Percentiles rank a stretch among this genome's conserved stretches.
These are phyloP conservation scores for Chernovozyma sophiae-reginae DNA, from an alignment of 1,139 yeast species.

Conservation along the genomic window DNA sequence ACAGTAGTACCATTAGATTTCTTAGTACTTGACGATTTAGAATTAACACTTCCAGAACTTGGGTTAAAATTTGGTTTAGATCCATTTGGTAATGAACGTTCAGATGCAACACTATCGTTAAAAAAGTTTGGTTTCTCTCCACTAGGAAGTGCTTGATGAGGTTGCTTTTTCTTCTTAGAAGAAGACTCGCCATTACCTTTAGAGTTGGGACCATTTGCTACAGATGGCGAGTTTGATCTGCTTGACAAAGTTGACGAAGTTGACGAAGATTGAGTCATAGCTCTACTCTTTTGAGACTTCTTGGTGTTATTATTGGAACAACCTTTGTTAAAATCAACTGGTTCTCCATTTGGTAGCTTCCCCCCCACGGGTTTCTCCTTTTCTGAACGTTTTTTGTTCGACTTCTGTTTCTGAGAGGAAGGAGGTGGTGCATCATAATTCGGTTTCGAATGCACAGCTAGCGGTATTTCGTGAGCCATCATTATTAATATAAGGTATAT, in stretches of 20 bases:
- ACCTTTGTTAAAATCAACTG: conserved; percentile 36
- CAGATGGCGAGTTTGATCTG: not conserved
- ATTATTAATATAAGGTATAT: conserved; percentile 14
- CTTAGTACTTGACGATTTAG: conserved; percentile 12
- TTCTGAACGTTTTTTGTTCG: conserved; percentile 8
- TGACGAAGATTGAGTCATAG: conserved; percentile 1
- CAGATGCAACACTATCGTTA: conserved; percentile 7
- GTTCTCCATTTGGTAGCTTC: conserved; percentile 39
- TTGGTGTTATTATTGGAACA: conserved; percentile 15
- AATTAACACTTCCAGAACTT: conserved; percentile 11
- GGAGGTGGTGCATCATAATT: conserved; percentile 3
- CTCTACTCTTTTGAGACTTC: conserved; percentile 12
- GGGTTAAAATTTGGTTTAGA: conserved; percentile 17
- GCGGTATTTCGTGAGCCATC: conserved; percentile 42
- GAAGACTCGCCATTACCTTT: conserved; percentile 6
- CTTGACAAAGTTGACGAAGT: not conserved
- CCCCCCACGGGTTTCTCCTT: conserved; percentile 16
- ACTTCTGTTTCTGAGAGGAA: conserved; percentile 4
- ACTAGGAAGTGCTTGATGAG: conserved; percentile 22
- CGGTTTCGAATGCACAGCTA: conserved; percentile 19
- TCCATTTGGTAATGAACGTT: conserved; percentile 16
- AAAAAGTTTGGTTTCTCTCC: conserved; percentile 32
- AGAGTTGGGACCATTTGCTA: not conserved
- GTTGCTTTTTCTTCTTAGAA: conserved; percentile 6
- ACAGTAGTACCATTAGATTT: conserved; percentile 7